A percentile compares a stretch with the other conserved stretches of the same genome.
Conservation (phyloP, 495 filamentous ascomycete genomes). For the Hyaloscypha hepaticicola region DNA sequence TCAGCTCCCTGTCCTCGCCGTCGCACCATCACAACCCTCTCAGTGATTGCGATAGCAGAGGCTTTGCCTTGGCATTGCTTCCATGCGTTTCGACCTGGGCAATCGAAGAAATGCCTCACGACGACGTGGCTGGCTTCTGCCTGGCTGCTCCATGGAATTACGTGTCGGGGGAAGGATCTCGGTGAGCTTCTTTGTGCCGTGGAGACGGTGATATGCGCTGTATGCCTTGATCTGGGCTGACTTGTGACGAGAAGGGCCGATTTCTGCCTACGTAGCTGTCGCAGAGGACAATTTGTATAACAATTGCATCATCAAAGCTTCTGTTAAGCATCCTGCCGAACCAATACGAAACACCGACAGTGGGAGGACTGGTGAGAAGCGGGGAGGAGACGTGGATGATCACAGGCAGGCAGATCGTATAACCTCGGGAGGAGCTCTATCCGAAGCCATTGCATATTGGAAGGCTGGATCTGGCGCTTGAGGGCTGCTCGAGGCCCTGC, state of each 20-base stretch:
- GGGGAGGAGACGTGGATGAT: not conserved
- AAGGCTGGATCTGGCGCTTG: not conserved
- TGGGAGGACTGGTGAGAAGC: not conserved
- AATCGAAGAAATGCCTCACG: not conserved
- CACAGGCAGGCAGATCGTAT: not conserved
- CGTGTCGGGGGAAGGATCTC: not conserved
- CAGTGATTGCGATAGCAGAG: not conserved
- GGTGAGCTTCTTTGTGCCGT: not conserved
- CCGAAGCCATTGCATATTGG: not conserved
- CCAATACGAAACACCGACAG: not conserved
- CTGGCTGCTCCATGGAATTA: not conserved
- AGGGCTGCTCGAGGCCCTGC: slow-evolving; percentile 2
- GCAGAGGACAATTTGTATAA: slow-evolving; percentile 9
- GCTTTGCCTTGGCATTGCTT: not conserved
- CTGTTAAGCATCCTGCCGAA: not conserved
- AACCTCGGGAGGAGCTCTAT: not conserved
- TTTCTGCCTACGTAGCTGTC: not conserved
- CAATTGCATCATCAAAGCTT: not conserved
- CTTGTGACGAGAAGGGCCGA: slow-evolving; percentile 1
- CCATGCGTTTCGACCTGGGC: not conserved
- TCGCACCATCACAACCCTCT: not conserved
- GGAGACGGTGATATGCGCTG: not conserved
- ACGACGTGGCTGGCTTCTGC: not conserved
- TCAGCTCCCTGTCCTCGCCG: not conserved
- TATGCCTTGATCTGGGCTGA: not conserved